Base-by-base conservation (phyloP, 2,329 filamentous ascomycete genomes). In the Alternaria solani region DNA sequence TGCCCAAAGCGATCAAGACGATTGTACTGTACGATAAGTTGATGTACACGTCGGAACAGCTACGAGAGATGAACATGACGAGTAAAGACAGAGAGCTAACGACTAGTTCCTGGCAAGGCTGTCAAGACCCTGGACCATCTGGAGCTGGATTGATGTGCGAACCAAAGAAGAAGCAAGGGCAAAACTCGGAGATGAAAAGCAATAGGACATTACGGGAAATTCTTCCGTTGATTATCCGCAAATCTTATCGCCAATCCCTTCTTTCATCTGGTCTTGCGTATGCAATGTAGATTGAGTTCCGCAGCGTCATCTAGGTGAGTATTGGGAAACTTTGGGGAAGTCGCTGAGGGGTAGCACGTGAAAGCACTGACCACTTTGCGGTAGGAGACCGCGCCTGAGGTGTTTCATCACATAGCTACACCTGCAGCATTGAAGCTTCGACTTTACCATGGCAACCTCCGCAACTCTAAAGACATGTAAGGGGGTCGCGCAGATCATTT, bases 391-490 rank as follows among this genome's bases (percentile, higher is more conserved):
- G 39, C 32, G 32, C 30, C 30, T 49, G 46, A 14, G 16, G 32
- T 11, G 46, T 49, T 36, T 49, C 46, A 38, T 36, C 20, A 12
- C 14, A 25, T 20, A 36, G 30, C 20, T 26, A 36, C 46, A 49
- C 20, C 46, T 49, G 46, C 30, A 36, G 46, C 30, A 23, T 7
- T 41, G 9, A 18, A 23, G 11, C 39, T 20, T 49, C 46, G 26
- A 36, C 32, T 49, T 38, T 20, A 36, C 36, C 20, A 38, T 49
- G 46, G 46, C 14, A 49, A 49, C 25, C 14, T 49, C 46, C 46
- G 46, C 46, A 49, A 49, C 20, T 49, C n/a, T 38, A 25, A 49
- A 25, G 14, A 49, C 20, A 9, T 49, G 46, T n/a, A 36, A 49
- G 38, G 20, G 46, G 23, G 30, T 49, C 32, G 7, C 30, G 9